Evolutionary conservation across 768 basidiomycete genomes (phyloP), one percentile per base, ranked within the genome.

Genomic region (Lactifluus pinguis): DNA sequence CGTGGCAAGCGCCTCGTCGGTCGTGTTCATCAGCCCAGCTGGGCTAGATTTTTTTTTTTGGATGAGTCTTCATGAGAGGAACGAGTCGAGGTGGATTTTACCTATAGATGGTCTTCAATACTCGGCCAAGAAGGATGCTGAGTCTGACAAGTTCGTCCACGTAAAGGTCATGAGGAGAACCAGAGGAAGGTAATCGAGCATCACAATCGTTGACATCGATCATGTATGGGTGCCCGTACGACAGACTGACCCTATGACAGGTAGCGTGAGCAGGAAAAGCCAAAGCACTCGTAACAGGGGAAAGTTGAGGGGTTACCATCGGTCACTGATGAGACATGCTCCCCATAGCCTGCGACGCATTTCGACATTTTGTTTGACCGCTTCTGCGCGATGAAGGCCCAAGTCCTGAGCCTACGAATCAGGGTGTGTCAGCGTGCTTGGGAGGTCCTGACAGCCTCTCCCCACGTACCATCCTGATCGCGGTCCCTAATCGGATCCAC

Each of bases 191-290:
- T 38, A 97, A 77, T 56, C 94, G 86, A 4, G 91, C 89, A 72
- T 99, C 95, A 72, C 97, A 99, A 72, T 99, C 97, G 66, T 89
- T 85, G 2, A 98, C 83, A 71, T 98, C 95, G 63, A 99, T 95
- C 88, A 95, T 91, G 71, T 86, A 89, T 3, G 95, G 95, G 66
- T 93, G 90, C 0, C 95, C 95, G 67, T 93, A 92, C 25, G 91
- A 86, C 41, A 94, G 76, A 69, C 89, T 91, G 57, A 86, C 82
- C 91, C 90, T 92, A 57, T 38, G 55, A 48, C n/a, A 41, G 50
- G 45, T 21, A 68, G 17, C 54, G 58, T 50, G 36, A 49, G 56
- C 52, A 69, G 21, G 48, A 60, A 56, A 57, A 21, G 41, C 39
- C 41, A 49, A 34, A 53, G 57, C 17, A n/a, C 42, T 47, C 45